A percentile compares a stretch with the other conserved stretches of the same genome.
phyloP scores from a whole-genome alignment of 2,329 filamentous ascomycete species.

The Cladosporium sp. region DNA sequence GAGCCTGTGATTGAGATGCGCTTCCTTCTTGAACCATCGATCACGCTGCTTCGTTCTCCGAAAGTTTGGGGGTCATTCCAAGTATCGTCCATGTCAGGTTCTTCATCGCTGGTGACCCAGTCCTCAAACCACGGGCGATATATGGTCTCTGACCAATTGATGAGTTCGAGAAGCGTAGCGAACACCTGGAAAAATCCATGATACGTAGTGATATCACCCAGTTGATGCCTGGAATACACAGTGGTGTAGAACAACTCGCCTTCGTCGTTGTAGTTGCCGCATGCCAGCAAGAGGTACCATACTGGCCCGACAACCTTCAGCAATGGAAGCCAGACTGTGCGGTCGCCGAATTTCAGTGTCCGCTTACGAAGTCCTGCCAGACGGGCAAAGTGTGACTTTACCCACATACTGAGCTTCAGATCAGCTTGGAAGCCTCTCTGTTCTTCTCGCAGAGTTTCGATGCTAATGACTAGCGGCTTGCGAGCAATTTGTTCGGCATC shows the following conservation, averaged over 20 bases:
- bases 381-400: not conserved
- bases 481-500: not conserved
- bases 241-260: not conserved
- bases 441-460: not conserved
- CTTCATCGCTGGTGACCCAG: not conserved
- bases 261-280: not conserved
- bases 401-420: not conserved
- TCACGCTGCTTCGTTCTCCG: not conserved
- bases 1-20: not conserved
- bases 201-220: slow-evolving; percentile 1
- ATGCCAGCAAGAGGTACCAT: not conserved
- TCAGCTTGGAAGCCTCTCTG: slow-evolving; percentile 1
- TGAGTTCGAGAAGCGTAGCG: not conserved
- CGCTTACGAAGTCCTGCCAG: not conserved
- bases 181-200: slow-evolving; percentile 1
- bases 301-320: not conserved
- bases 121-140: slow-evolving; percentile 4
- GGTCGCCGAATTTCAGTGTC: not conserved
- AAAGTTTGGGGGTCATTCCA: not conserved
- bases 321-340: not conserved
- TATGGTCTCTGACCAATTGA: not conserved
- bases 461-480: not conserved
- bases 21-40: not conserved
- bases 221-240: not conserved
- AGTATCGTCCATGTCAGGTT: not conserved